Conservation (phyloP, 352 stramenopile genomes). For the Phytophthora hibernalis region DNA sequence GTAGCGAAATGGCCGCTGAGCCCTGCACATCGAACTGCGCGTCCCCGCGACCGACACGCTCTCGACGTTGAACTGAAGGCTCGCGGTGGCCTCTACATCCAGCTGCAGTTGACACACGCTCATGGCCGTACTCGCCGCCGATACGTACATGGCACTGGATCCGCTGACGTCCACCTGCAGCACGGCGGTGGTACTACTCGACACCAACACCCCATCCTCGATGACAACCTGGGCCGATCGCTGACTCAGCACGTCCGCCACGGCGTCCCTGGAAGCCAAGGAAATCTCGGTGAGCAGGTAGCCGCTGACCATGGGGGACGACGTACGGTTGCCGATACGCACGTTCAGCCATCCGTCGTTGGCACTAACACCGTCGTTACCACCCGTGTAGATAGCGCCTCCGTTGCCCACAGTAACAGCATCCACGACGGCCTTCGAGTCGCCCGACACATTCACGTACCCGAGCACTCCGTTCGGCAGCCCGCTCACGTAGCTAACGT, state of each 20-base stretch:
- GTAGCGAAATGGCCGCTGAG: slow-evolving; percentile 21
- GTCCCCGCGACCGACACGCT: slow-evolving; percentile 26
- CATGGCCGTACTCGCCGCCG: slow-evolving; percentile 17
- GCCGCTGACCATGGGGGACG: slow-evolving; percentile 20
- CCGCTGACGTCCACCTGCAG: slow-evolving; percentile 35
- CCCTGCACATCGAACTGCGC: slow-evolving; percentile 28
- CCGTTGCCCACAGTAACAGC: slow-evolving; percentile 34
- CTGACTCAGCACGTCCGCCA: slow-evolving; percentile 40
- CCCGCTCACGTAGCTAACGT: slow-evolving; percentile 35
- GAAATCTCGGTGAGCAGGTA: slow-evolving; percentile 46
- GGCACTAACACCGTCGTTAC: slow-evolving; percentile 31
- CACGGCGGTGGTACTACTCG: slow-evolving; percentile 32
- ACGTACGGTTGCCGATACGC: slow-evolving; percentile 25
- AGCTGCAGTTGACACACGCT: slow-evolving; percentile 35
- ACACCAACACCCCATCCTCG: slow-evolving; percentile 36
- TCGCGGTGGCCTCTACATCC: slow-evolving; percentile 18
- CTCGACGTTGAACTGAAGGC: slow-evolving; percentile 34
- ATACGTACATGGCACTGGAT: slow-evolving; percentile 45
- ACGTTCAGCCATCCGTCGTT: slow-evolving; percentile 34
- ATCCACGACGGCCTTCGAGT: slow-evolving; percentile 36
- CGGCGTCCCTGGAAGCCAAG: slow-evolving; percentile 25
- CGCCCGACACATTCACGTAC: slow-evolving; percentile 48
- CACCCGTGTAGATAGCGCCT: slow-evolving; percentile 22
- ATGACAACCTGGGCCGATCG: slow-evolving; percentile 38
- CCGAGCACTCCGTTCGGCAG: slow-evolving; percentile 35